phyloP scores from a whole-genome alignment of 2,329 filamentous ascomycete species.

The Colletotrichum horii region DNA sequence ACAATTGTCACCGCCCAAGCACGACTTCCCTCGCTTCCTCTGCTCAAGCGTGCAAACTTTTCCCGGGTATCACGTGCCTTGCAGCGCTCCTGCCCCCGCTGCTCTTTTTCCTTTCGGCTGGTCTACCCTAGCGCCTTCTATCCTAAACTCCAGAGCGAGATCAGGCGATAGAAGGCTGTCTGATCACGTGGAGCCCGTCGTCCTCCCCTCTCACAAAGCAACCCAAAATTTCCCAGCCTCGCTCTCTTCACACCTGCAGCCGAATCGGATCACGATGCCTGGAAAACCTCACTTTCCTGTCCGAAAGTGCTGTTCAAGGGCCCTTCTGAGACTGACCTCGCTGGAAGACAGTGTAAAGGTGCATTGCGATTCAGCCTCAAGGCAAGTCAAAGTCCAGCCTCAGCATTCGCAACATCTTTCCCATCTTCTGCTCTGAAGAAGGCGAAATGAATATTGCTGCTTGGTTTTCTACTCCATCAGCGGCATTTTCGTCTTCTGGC shows the following conservation, averaged over 20 bases:
- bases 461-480: neutral
- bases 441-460: neutral
- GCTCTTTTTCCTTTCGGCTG: neutral
- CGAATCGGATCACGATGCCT: neutral
- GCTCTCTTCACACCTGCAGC: neutral
- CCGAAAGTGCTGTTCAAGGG: no score
- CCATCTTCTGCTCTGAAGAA: fast-evolving
- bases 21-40: fast-evolving
- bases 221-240: neutral
- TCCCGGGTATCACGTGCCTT: neutral
- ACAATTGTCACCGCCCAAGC: neutral
- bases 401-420: neutral
- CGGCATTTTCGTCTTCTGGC: neutral
- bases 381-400: neutral
- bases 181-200: neutral
- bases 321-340: no score
- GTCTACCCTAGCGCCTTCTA: fast-evolving
- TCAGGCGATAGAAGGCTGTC: fast-evolving
- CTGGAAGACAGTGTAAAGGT: neutral
- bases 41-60: neutral
- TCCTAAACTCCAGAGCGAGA: fast-evolving
- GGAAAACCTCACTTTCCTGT: no score
- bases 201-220: neutral
- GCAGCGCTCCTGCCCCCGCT: neutral
- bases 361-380: neutral